phyloP scores from a whole-genome alignment of 345 rosid genomes.

The Syzygium oleosum region DNA sequence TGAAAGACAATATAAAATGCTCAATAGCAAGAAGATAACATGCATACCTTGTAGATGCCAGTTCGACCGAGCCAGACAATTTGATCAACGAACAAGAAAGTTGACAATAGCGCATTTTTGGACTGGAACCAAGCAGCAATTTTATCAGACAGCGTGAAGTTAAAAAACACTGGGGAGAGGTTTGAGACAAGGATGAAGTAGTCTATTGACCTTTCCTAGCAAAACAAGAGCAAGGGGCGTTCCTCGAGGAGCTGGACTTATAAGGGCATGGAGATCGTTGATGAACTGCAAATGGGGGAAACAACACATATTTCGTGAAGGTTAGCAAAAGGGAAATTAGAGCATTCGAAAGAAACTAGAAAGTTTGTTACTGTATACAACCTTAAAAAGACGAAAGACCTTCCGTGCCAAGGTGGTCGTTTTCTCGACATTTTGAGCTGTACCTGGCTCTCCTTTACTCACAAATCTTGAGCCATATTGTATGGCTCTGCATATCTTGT shows the following conservation, averaged over 20 bases:
- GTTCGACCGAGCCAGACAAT: slow-evolving; percentile 91
- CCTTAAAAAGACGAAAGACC: slow-evolving; percentile 98
- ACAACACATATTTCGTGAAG: not conserved
- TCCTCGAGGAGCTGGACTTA: slow-evolving; percentile 83
- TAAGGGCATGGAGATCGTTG: slow-evolving; percentile 79
- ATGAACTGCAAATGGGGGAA: slow-evolving; percentile 57
- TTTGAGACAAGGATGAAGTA: not conserved
- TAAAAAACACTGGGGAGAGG: not conserved
- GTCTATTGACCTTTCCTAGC: slow-evolving; percentile 71
- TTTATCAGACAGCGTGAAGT: not conserved
- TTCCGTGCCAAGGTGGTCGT: slow-evolving; percentile 94
- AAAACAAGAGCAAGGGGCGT: slow-evolving; percentile 86
- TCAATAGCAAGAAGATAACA: not conserved
- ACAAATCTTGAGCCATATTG: slow-evolving; percentile 92
- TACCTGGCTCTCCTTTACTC: slow-evolving; percentile 88
- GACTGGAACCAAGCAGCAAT: slow-evolving; percentile 44
- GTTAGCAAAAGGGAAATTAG: not conserved
- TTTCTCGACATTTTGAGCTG: slow-evolving; percentile 89
- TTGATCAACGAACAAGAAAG: slow-evolving; percentile 97
- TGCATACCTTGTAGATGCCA: slow-evolving; percentile 81
- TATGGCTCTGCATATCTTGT: slow-evolving; percentile 98
- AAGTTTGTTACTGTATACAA: not conserved
- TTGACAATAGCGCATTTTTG: slow-evolving; percentile 75
- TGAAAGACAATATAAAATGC: not conserved
- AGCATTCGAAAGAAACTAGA: not conserved